Evolutionary conservation across 2,329 filamentous ascomycete genomes (phyloP), one percentile per base, ranked within the genome.

Genomic region (Diaporthe sp.): DNA sequence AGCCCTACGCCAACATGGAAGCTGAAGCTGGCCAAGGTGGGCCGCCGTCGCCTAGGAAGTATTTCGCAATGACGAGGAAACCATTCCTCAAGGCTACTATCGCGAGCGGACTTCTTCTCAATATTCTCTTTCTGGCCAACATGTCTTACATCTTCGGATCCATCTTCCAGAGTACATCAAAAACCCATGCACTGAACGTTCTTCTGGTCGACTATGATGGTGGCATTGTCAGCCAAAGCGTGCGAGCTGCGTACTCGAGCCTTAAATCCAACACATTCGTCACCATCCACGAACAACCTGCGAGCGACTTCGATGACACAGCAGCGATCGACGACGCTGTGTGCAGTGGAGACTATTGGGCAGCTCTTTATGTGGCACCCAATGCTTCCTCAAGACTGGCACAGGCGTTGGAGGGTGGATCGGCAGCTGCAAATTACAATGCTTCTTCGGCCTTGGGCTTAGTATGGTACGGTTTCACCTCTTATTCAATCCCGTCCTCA

Each of bases 161-260:
- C 8, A 37, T 67, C 17, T 67, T 51, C 31, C 44, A 51, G 28
- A 51, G 61, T 17, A 9, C 42, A 22, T 22, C 17, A 13, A 67
- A 28, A 37, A 51, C 61, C 5, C 61, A 67, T 51, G 34, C 75
- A 39, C 71, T 72, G 9, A 61, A 72, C 2, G 71, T 72, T 2
- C 55, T 72, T 17, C n/a, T 72, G 53, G 55, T 72, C 25, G 71
- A 72, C 19, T 72, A 72, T 28, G 71, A 72, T 42, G 53, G 57
- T 17, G 71, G 71, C 22, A n/a, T 60, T 49, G 39, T 72, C 28
- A 37, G 71, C 55, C 53, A 72, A 49, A 60, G 51, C 15, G 19
- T 72, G 37, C 31, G 51, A 58, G 31, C 51, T 2, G 71, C 71
- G 25, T 58, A 60, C 31, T 37, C 49, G n/a, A 60, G 37, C 34